Evolutionary conservation across 257 asterid species (phyloP).

Genomic region (Cordia subcordata): DNA sequence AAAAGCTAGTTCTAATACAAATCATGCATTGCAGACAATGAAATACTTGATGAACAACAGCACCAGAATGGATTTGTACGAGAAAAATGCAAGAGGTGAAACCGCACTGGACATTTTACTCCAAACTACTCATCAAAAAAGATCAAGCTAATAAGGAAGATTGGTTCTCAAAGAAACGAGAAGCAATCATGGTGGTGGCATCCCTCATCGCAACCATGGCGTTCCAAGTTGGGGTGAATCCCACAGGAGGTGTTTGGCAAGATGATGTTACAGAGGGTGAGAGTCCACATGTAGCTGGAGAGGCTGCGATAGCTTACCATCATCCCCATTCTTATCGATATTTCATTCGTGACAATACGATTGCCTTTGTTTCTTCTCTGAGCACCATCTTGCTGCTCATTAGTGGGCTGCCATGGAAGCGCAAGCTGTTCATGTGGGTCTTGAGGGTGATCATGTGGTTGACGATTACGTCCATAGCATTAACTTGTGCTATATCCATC

Average conservation of each 20-base stretch:
- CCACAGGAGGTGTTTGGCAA: constrained; percentile 19
- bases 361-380: constrained; percentile 35
- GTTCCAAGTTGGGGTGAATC: constrained; percentile 11
- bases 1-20: neutral
- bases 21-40: constrained; percentile 30
- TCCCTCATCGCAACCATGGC: constrained; percentile 4
- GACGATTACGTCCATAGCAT: neutral
- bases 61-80: constrained; percentile 19
- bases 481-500: too few relatives aligned
- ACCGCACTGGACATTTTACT: constrained; percentile 23
- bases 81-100: constrained; percentile 22
- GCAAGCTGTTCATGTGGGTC: neutral
- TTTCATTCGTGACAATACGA: constrained; percentile 24
- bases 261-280: neutral
- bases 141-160: constrained; percentile 4
- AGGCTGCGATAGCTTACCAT: constrained; percentile 25
- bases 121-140: neutral
- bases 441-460: constrained; percentile 7
- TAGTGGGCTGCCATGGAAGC: constrained; percentile 2
- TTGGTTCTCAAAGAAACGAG: constrained; percentile 5
- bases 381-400: constrained; percentile 16
- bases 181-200: constrained; percentile 1
- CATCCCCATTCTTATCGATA: constrained; percentile 12
- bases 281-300: constrained; percentile 28
- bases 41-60: constrained; percentile 13